Evolutionary conservation across 2,329 filamentous ascomycete species (phyloP).

Genomic region (Neonectria punicea): DNA sequence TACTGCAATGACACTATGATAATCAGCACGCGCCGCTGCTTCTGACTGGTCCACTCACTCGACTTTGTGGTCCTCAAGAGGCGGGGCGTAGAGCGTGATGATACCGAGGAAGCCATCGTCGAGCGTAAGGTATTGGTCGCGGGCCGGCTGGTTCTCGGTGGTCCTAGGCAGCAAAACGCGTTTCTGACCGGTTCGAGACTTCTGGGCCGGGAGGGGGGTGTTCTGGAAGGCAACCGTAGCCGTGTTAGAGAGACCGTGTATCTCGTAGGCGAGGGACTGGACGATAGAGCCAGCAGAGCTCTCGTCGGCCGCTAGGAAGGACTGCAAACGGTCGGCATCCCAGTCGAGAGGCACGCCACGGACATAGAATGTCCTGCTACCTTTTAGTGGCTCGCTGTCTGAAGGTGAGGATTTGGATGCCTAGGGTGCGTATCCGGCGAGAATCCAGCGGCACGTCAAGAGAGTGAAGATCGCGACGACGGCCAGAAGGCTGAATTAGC

Average conservation of each 20-base stretch:
- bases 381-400: not conserved
- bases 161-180: not conserved
- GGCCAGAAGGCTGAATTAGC: too few species aligned
- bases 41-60: slow-evolving; percentile 3
- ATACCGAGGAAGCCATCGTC: slow-evolving; percentile 18
- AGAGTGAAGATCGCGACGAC: too few species aligned
- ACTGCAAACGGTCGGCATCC: not conserved
- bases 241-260: not conserved
- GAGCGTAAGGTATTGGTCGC: slow-evolving; percentile 1
- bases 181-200: not conserved
- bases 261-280: slow-evolving; percentile 11
- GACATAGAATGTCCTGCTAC: slow-evolving; percentile 8
- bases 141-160: not conserved
- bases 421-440: not conserved
- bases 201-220: not conserved
- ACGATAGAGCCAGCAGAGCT: not conserved
- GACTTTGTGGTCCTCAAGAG: slow-evolving; percentile 3
- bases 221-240: slow-evolving; percentile 17
- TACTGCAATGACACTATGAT: slow-evolving; percentile 17
- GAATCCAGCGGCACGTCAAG: not conserved
- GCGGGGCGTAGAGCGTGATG: slow-evolving; percentile 12
- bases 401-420: too few species aligned
- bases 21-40: not conserved
- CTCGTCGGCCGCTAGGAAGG: not conserved
- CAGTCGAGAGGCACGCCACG: slow-evolving; percentile 14